These are phyloP conservation scores for Epithele typhae DNA, from an alignment of 768 basidiomycete species.

Conservation along the genomic window DNA sequence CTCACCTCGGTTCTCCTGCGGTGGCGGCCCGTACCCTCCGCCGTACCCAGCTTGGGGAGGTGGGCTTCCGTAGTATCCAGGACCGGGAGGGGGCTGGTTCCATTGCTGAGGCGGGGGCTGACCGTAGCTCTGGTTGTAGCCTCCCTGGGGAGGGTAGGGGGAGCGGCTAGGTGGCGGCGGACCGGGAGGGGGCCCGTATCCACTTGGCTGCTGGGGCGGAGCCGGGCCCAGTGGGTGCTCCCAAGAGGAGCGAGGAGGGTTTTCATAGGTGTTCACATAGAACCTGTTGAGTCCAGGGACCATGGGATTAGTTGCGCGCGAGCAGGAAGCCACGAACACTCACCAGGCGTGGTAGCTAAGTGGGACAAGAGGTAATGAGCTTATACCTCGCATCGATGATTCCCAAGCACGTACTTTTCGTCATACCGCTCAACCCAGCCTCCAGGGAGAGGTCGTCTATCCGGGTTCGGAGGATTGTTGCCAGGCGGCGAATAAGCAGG, in stretches of 20 bases:
- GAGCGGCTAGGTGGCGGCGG: conserved; percentile 41
- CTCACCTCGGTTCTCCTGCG: conserved; percentile 20
- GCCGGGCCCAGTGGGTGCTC: conserved; percentile 60
- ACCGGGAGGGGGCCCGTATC: conserved; percentile 32
- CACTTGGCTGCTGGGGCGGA: conserved; percentile 26
- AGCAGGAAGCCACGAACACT: conserved; percentile 15
- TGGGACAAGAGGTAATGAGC: conserved; percentile 10
- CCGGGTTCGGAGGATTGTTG: conserved; percentile 29
- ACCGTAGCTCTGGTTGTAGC: conserved; percentile 9
- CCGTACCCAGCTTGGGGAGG: conserved; percentile 23
- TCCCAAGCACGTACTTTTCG: conserved; percentile 47
- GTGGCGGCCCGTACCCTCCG: conserved; percentile 24
- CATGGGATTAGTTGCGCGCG: no score
- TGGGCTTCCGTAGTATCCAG: conserved; percentile 21
- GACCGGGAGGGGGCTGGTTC: conserved; percentile 12
- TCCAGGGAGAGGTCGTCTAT: conserved; percentile 54
- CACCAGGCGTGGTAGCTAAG: conserved; percentile 65
- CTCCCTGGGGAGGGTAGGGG: conserved; percentile 24
- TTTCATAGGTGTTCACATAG: conserved; percentile 64
- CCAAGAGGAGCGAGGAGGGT: conserved; percentile 67
- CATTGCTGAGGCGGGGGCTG: conserved; percentile 24
- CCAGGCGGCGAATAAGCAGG: conserved; percentile 28
- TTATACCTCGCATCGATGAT: conserved; percentile 21
- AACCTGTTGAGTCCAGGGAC: conserved; percentile 58
- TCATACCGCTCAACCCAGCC: conserved; percentile 74